Evolutionary conservation across 2,329 filamentous ascomycete species (phyloP), one percentile per base, ranked within the genome.

Genomic region (Arthrobotrys musiformis): DNA sequence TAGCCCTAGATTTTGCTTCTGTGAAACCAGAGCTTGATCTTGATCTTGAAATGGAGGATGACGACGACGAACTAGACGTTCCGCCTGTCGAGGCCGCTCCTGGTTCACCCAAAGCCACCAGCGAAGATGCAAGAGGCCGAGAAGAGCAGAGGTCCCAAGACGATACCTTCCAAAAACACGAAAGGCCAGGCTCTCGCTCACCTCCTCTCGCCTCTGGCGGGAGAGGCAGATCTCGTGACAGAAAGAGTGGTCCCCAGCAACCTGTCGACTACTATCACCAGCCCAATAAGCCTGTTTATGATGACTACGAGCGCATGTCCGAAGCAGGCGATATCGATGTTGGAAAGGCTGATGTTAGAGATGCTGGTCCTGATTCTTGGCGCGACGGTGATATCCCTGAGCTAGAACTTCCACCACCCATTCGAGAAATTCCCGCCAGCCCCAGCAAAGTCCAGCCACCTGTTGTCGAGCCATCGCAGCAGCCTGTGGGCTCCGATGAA

Each of bases 271-370:
- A 76, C 40, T 70, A 66, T n/a, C 68, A 64, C 4, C 46, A 63
- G n/a, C 58, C 68, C 1, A 22, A 50, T 15, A 58, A 56, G 24
- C 46, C 37, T 37, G 50, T 72, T 2, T 52, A 72, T n/a, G 64
- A 76, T 66, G 62, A 76, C 30, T 70, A 60, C 28, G 63, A 76
- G 9, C 64, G 72, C 3, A 17, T 52, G 37, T 76, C 64, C 19
- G 72, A 76, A n/a, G 72, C 72, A 9, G 72, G 72, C 37, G 72
- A 76, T 58, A 64, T 76, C 28, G 64, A 76, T 28, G 56, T 76
- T 61, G 64, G 54, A 2, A 76, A 76, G 30, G 22, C 35, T n/a
- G 56, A 46, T 40, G 48, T 76, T 1, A 40, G 72, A 26, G 72
- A 76, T 60, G 46, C 56, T 9, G 72, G 72, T 33, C 28, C 63